Evolutionary conservation across 2,329 filamentous ascomycete species (phyloP).

Genomic region (Fusarium pininemorale): DNA sequence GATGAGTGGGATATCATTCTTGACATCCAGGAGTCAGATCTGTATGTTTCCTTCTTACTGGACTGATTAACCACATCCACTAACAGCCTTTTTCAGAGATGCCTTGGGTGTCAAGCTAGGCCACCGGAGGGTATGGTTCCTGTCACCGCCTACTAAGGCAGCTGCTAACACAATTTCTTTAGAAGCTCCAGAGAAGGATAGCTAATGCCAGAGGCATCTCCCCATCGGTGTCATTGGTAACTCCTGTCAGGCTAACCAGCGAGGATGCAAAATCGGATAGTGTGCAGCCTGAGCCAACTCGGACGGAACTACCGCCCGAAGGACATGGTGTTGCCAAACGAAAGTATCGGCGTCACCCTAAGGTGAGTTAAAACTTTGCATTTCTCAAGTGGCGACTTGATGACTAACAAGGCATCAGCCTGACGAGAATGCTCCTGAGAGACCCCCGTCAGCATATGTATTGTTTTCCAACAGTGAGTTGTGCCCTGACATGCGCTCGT

Average conservation of each 20-base stretch:
- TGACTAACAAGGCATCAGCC: conserved; percentile 55
- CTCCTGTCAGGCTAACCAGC: conserved; percentile 58
- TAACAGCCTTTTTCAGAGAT: conserved; percentile 61
- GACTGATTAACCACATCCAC: background rate
- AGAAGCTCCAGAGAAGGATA: conserved; percentile 87
- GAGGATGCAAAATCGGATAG: conserved; percentile 67
- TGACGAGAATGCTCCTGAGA: conserved; percentile 81
- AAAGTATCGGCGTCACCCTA: conserved; percentile 81
- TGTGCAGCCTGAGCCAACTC: conserved; percentile 57
- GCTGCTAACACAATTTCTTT: background rate
- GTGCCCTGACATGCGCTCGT: background rate
- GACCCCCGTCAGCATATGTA: conserved; percentile 84
- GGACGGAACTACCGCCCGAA: conserved; percentile 58
- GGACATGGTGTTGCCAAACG: conserved; percentile 65
- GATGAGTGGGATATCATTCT: conserved; percentile 86
- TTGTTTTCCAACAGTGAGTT: conserved; percentile 83
- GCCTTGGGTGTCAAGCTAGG: conserved; percentile 80
- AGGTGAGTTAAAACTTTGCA: conserved; percentile 57
- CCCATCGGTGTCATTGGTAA: conserved; percentile 61
- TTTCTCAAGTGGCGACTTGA: background rate
- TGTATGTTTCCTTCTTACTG: conserved; percentile 61
- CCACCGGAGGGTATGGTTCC: conserved; percentile 74
- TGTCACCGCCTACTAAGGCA: background rate
- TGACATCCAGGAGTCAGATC: conserved; percentile 84
- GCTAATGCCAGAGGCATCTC: conserved; percentile 75